These are phyloP conservation scores for Diaporthe citriasiana DNA, from an alignment of 2,329 filamentous ascomycete species.

Conservation along the genomic window DNA sequence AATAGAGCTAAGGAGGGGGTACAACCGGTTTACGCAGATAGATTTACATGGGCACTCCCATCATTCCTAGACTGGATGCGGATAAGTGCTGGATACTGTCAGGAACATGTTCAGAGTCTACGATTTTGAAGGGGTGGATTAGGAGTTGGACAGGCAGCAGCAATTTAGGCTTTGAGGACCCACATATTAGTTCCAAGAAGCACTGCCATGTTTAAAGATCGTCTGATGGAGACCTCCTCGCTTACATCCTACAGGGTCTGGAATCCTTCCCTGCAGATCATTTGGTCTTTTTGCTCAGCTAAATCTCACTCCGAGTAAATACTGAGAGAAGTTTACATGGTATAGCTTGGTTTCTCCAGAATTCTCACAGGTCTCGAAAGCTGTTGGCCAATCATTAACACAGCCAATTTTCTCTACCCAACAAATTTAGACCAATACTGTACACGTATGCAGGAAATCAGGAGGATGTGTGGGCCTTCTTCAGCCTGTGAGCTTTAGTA, in stretches of 20 bases:
- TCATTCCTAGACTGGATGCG: background rate
- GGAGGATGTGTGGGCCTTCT: background rate
- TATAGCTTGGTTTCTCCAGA: background rate
- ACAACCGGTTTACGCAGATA: too few relatives aligned
- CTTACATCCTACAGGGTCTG: background rate
- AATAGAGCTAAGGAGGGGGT: background rate
- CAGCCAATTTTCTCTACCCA: too few relatives aligned
- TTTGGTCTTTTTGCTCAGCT: background rate
- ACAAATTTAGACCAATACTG: background rate
- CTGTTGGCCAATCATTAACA: background rate
- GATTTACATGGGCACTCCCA: too few relatives aligned
- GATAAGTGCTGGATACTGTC: too few relatives aligned
- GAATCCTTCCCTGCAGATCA: constrained; percentile 11
- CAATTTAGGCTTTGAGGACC: background rate
- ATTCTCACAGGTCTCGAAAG: background rate
- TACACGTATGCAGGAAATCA: background rate
- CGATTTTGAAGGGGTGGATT: background rate
- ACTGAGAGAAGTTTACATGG: background rate
- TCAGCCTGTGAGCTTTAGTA: background rate
- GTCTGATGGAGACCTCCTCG: constrained; percentile 3
- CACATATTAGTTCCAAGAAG: background rate
- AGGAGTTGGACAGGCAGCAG: background rate
- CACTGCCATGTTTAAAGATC: background rate
- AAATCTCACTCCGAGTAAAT: background rate
- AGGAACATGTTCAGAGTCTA: background rate